Conservation (phyloP, 192 early-diverging fungal genomes). For the Endogone sp. region DNA sequence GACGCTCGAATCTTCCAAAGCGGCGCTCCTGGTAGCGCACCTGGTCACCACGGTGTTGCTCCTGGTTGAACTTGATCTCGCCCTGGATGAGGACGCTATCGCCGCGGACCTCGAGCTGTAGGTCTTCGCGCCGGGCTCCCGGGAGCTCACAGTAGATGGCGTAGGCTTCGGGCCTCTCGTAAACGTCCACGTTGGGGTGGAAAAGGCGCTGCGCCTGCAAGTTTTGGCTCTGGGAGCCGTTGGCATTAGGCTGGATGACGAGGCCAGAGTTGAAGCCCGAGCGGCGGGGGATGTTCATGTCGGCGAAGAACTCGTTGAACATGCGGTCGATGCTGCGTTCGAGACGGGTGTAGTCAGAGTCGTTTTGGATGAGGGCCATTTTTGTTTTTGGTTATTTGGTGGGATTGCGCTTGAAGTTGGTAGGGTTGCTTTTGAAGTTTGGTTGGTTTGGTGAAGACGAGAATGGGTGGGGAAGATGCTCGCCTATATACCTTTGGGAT, state of each 20-base stretch:
- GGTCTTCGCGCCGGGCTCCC: constrained; percentile 49
- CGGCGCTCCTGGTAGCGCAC: constrained; percentile 46
- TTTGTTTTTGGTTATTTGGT: not conserved
- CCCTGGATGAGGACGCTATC: constrained; percentile 41
- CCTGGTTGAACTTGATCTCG: constrained; percentile 17
- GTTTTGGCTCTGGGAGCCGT: too few relatives aligned
- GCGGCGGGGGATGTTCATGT: not conserved
- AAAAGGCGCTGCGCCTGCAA: too few relatives aligned
- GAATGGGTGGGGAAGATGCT: too few relatives aligned
- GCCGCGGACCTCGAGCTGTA: constrained; percentile 45
- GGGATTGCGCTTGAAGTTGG: too few relatives aligned
- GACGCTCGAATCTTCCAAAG: constrained; percentile 43
- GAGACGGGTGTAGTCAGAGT: not conserved
- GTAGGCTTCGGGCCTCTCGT: constrained; percentile 43
- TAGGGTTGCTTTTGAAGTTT: too few relatives aligned
- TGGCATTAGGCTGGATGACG: too few relatives aligned
- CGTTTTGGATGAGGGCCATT: not conserved
- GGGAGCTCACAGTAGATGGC: constrained; percentile 50
- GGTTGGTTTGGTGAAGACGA: too few relatives aligned
- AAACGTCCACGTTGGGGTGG: constrained; percentile 37
- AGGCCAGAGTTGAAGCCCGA: too few relatives aligned
- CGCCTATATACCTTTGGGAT: too few relatives aligned
- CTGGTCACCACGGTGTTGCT: constrained; percentile 34
- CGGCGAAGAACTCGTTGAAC: not conserved
- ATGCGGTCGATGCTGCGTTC: not conserved